Base-by-base conservation (phyloP, 257 asterid genomes). In the Solanum piurae region DNA sequence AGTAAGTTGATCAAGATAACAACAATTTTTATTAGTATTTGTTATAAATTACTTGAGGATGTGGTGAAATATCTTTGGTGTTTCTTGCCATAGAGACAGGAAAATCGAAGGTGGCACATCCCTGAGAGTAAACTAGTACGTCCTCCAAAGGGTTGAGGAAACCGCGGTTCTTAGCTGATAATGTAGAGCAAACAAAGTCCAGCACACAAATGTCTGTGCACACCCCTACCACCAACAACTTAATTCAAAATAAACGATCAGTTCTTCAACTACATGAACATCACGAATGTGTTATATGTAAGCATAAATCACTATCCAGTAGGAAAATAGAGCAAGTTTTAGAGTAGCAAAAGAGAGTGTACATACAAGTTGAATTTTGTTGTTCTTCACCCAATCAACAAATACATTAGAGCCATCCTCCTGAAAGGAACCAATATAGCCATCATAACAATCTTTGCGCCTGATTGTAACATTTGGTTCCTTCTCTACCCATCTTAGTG, bases 121-220 rank as follows among this genome's bases (percentile, higher is more conserved):
- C 98, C 64, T 79, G 86, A 66, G 97, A 93, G 90, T 92, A 93
- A 62, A 94, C 91, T 13, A 95, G 92, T 7, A 95, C 92, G 25
- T 95, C 93, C 88, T 94, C 89, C 10, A 95, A 91, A 33, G 94
- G 94, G 11, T 73, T 77, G 44, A 95, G 94, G 6, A 95, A 64
- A 3, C 98, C 94, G 4, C 82, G 93, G 89, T 90, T 95, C 85
- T 86, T 94, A 21, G 96, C 98, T 6, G 98, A 95, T 88, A 95
- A 27, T 6, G 95, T 89, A 42, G 97, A 94, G 90, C 95, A 92
- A 29, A 93, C 95, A 33, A 95, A 94, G 90, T 95, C 98, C 87
- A 95, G 90, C 87, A 95, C 98, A 14, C 98, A 94, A 25, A 95
- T 95, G 88, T 95, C 98, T 7, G 98, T 95, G 91, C 98, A 95